phyloP scores from a whole-genome alignment of 805 yeast species.

The Wickerhamomyces bisporus region DNA sequence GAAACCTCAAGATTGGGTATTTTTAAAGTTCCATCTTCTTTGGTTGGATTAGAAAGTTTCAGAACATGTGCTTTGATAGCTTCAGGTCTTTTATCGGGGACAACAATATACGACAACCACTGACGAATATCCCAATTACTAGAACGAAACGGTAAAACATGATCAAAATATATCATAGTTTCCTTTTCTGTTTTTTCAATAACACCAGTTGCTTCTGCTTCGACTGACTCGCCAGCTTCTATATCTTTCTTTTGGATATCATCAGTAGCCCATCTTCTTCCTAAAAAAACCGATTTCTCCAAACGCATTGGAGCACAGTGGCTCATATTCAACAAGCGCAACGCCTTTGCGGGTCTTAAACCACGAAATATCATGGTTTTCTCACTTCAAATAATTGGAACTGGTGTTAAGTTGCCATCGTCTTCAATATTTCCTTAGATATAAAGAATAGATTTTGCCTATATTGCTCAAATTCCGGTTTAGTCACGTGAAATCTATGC shows the following conservation, averaged over 20 bases:
- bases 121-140: conserved; percentile 42
- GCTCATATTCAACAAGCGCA: background rate
- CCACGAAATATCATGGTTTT: too few relatives aligned
- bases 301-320: background rate
- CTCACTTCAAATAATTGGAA: too few relatives aligned
- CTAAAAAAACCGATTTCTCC: too few relatives aligned
- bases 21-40: conserved; percentile 22
- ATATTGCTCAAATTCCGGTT: too few relatives aligned
- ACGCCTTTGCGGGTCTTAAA: background rate
- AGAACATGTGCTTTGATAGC: conserved; percentile 36
- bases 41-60: conserved; percentile 33
- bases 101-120: conserved; percentile 34
- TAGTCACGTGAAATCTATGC: too few relatives aligned
- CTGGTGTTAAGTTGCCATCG: too few relatives aligned
- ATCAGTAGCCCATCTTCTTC: conserved; percentile 28
- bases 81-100: conserved; percentile 30
- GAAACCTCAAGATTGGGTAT: conserved; percentile 43
- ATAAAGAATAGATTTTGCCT: too few relatives aligned
- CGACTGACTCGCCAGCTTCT: conserved; percentile 50
- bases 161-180: conserved; percentile 52
- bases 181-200: conserved; percentile 45
- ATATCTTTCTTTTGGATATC: conserved; percentile 39
- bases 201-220: conserved; percentile 53
- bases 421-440: too few relatives aligned
- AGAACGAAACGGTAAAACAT: conserved; percentile 42